phyloP scores from a whole-genome alignment of 1,284 basidiomycete genomes.

The Austroboletus niveus region DNA sequence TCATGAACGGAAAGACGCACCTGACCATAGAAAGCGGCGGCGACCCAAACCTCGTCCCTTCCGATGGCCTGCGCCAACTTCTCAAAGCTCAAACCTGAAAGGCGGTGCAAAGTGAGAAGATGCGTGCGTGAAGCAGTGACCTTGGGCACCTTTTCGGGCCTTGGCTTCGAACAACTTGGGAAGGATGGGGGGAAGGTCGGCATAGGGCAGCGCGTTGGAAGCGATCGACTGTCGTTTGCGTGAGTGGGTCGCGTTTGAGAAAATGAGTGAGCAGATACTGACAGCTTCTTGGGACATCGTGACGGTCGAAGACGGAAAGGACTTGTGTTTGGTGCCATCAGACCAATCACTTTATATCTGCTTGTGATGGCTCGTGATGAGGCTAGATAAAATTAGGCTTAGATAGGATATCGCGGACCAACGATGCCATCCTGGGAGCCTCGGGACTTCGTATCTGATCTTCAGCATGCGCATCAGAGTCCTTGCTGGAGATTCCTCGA shows the following conservation, averaged over 20 bases:
- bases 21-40: conserved; percentile 84
- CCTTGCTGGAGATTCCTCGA: too few relatives aligned
- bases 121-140: background rate
- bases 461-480: too few relatives aligned
- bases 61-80: conserved; percentile 66
- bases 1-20: conserved; percentile 32
- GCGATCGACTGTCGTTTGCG: conserved; percentile 37
- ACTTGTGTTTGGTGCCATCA: background rate
- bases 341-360: conserved; percentile 11
- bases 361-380: conserved; percentile 6
- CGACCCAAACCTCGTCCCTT: conserved; percentile 88
- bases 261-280: conserved; percentile 18
- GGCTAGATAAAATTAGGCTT: background rate
- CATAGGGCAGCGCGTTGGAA: conserved; percentile 45
- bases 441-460: too few relatives aligned
- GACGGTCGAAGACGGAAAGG: conserved; percentile 2
- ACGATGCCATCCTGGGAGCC: background rate
- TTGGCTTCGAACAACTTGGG: conserved; percentile 63
- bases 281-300: conserved; percentile 40
- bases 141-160: conserved; percentile 53
- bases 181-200: conserved; percentile 53
- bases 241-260: background rate
- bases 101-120: conserved; percentile 6
- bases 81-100: conserved; percentile 67
- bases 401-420: background rate